Evolutionary conservation across 192 early-diverging fungal genomes (phyloP), one percentile per base, ranked within the genome.

Genomic region (Endogone sp.): DNA sequence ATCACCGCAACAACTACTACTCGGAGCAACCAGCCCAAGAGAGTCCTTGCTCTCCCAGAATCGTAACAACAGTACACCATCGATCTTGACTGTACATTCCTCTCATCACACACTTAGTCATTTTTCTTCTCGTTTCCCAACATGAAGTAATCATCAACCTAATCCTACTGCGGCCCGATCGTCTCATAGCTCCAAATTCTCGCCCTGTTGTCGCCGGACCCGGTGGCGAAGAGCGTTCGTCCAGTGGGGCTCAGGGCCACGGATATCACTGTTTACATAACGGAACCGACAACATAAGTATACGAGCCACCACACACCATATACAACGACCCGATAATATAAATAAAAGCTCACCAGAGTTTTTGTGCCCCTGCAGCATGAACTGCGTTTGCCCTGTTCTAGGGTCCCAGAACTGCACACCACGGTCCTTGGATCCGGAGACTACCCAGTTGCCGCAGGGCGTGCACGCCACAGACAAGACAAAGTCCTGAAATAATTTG

Each of bases 361-460:
- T 98, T 81, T 96, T 97, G 74, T 98, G 96, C 25, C 98, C 98
- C 66, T 92, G 92, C 63, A 99, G 79, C 89, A 92, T 91, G 68
- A 91, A 91, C 71, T 91, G 89, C 29, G 84, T 88, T 65, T 86
- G 81, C 28, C 79, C 86, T 3, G 84, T 86, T 56, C 81, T 82
- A 37, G 91, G 90, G 75, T 96, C 94, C 96, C 95, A 97, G 72
- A 98, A 94, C 65, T 93, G 94, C 60, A 99, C 94, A 20, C 85
- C 86, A 67, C 95, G 89, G 76, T 97, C 95, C 76, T 98, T 96
- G 74, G 90, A 91, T 37, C 94, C 93, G 68, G 91, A 91, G 22
- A 96, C 91, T 16, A 97, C 88, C 93, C 94, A 98, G 73, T 93
- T 88, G 60, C 87, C 91, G 74, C 90, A 89, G 0, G 91, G 87